Evolutionary conservation across 345 rosid genomes (phyloP), one percentile per base, ranked within the genome.

Genomic region (Camelina laxa): DNA sequence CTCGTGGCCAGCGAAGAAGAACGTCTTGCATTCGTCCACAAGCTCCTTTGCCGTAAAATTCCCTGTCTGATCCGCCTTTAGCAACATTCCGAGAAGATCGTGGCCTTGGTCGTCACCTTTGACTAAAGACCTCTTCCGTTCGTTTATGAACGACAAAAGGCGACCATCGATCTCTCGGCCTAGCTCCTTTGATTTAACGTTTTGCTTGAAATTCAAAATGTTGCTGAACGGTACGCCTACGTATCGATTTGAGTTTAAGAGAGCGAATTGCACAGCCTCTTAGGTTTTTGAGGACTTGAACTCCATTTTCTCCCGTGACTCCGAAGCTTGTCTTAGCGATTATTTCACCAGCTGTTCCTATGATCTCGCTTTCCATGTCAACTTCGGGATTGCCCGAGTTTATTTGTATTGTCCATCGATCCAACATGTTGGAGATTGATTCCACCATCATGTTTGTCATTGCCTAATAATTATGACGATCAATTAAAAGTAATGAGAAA

Each of bases 1-100:
- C 78, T 92, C 97, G 33, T 95, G 97, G 7, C 99, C 97, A 30
- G 82, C 97, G 31, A 95, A 95, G 85, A 95, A 95, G 81, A 95
- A 90, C 5, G 99, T 95, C 75, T 95, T 95, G 83, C 97, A 90
- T 82, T 95, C 97, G 22, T 95, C 97, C 1, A 95, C 87, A 12
- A 95, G 77, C 57, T 92, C 93, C 58, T 80, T 73, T 1, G 85
- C 74, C 17, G 90, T 83, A 69, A 95, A 65, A 4, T 59, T 67
- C 15, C 56, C 68, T 0, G 84, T 86, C 20, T 24, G 53, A n/a
- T 86, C 89, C 3, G 64, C 70, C 48, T 79, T 81, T 11, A 89
- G 65, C 80, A 93, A 74, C 44, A 89, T 35, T 27, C 96, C 94
- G 0, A 95, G 78, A 72, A 95, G 81, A 77, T 92, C 93, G 13